Conservation (phyloP, 2,329 filamentous ascomycete species). For the Pseudogymnoascus sp. region DNA sequence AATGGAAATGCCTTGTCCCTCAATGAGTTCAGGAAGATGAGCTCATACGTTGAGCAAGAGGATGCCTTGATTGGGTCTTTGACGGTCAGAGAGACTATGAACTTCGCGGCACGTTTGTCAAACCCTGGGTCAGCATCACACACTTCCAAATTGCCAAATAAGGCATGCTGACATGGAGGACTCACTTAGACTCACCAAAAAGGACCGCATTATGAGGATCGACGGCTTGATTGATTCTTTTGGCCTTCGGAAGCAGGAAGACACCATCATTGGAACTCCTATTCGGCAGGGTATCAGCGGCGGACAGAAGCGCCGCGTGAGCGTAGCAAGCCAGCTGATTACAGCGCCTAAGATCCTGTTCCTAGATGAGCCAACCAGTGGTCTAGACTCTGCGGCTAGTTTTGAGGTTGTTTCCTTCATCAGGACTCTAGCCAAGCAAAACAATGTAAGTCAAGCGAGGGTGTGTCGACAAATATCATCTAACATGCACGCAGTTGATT, state of each 20-base stretch:
- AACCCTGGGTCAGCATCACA: slow-evolving; percentile 37
- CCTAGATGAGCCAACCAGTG: slow-evolving; percentile 47
- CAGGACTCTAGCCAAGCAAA: slow-evolving; percentile 53
- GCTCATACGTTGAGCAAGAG: slow-evolving; percentile 74
- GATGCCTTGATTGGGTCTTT: slow-evolving; percentile 73
- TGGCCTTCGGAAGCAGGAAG: slow-evolving; percentile 57
- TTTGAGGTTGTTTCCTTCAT: slow-evolving; percentile 68
- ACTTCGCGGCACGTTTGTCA: slow-evolving; percentile 62
- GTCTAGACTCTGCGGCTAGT: slow-evolving; percentile 54
- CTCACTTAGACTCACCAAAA: slow-evolving; percentile 5
- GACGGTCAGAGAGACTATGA: slow-evolving; percentile 67
- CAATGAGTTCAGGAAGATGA: slow-evolving; percentile 52
- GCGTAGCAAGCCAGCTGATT: slow-evolving; percentile 48
- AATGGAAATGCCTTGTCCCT: slow-evolving; percentile 47
- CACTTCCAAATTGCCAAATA: background rate
- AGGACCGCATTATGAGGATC: slow-evolving; percentile 19
- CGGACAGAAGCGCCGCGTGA: slow-evolving; percentile 47
- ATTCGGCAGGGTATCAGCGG: slow-evolving; percentile 54
- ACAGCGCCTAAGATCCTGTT: slow-evolving; percentile 46
- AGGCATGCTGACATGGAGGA: background rate
- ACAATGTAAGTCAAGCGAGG: slow-evolving; percentile 44
- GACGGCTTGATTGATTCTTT: slow-evolving; percentile 57
- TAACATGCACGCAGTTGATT: slow-evolving; percentile 46
- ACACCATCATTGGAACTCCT: slow-evolving; percentile 67
- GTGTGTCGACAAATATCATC: slow-evolving; percentile 17